Evolutionary conservation across 106 monocot genomes (phyloP), one percentile per base, ranked within the genome.

Genomic region (Gastrodia elata): DNA sequence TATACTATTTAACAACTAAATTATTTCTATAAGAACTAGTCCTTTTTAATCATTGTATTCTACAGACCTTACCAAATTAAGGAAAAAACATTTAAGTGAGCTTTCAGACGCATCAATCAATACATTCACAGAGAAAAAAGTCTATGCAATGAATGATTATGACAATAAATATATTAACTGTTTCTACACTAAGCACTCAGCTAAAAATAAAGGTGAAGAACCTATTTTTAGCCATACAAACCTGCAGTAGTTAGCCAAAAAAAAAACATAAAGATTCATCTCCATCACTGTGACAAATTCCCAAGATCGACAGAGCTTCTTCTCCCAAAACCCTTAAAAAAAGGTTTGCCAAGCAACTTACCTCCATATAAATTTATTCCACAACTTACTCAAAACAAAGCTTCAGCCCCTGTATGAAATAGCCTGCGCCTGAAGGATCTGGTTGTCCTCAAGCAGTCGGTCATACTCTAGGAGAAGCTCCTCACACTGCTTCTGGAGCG

Each of bases 391-490:
- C 61, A n/a, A n/a, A n/a, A 30, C 30, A 30, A 61, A 61, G 11
- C 61, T 11, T 87, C 70, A 88, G 20, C 79, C 64, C 77, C 82
- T 81, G 46, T 76, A 87, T 14, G 82, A 67, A 39, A 91, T 61
- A 34, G 82, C 75, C 42, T 91, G 91, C 52, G 77, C 37, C 68
- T 94, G 94, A 58, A 91, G 88, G 65, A 86, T 84, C 71, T 94
- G 94, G 73, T 94, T 94, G 74, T 94, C 94, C 73, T 94, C 91
- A 30, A 94, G 65, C 74, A 94, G 69, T 24, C 90, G 85, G 55
- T 94, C 94, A 2, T 94, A 94, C 70, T 94, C 94, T 3, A 94
- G 89, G 38, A 94, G 89, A 27, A 91, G 75, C 55, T 94, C 94
- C 71, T 94, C 91, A 2, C 80, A 84, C 68, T 94, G 94, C 27